Evolutionary conservation across 352 stramenopile genomes (phyloP).

Genomic region (Phytophthora lateralis): DNA sequence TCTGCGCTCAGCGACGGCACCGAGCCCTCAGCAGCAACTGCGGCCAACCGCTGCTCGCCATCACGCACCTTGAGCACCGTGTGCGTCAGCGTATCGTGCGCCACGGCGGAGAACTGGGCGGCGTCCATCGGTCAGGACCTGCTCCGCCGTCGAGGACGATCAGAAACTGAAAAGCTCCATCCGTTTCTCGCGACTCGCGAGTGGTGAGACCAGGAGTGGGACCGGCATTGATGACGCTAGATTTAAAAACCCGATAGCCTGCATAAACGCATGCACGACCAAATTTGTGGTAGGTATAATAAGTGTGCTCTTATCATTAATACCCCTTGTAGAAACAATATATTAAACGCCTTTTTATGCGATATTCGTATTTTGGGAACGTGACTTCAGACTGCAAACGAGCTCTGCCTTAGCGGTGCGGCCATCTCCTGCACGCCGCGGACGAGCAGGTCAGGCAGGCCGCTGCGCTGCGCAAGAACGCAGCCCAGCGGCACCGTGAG

Average conservation of each 20-base stretch:
- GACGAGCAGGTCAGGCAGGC: slow-evolving; percentile 23
- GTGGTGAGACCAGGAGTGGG: slow-evolving; percentile 11
- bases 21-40: neutral
- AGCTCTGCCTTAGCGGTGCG: slow-evolving; percentile 1
- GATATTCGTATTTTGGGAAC: slow-evolving; percentile 7
- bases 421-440: slow-evolving; percentile 7
- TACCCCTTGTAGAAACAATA: neutral
- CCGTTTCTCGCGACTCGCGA: slow-evolving; percentile 7
- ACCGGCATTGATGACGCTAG: slow-evolving; percentile 24
- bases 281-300: no score
- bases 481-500: slow-evolving; percentile 38
- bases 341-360: slow-evolving; percentile 5
- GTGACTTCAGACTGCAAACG: neutral
- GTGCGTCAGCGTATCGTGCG: slow-evolving; percentile 35
- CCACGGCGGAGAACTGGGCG: slow-evolving; percentile 26
- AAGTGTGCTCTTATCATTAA: no score
- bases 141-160: slow-evolving; percentile 1
- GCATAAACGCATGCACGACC: neutral
- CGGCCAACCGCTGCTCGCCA: slow-evolving; percentile 14
- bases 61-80: slow-evolving; percentile 41
- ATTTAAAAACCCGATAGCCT: neutral
- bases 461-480: slow-evolving; percentile 30
- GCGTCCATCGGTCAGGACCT: slow-evolving; percentile 24
- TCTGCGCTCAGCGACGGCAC: slow-evolving; percentile 18
- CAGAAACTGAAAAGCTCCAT: slow-evolving; percentile 11